A percentile compares a stretch with the other conserved stretches of the same genome.
These are phyloP conservation scores for Boletus barrowsii DNA, from an alignment of 768 basidiomycete species.

Conservation along the genomic window DNA sequence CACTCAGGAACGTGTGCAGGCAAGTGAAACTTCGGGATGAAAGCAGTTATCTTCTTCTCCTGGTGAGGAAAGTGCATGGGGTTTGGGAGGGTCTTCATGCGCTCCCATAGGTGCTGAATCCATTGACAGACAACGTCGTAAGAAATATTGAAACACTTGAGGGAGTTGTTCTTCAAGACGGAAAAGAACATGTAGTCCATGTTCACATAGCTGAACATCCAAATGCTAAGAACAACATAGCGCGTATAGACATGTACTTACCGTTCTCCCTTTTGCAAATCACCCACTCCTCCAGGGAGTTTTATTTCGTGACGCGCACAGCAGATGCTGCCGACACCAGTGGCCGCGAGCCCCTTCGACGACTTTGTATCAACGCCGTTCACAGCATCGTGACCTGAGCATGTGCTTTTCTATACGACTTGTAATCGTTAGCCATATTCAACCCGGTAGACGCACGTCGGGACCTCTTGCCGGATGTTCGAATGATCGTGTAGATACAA, in stretches of 20 bases:
- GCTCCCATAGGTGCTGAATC: too few species aligned
- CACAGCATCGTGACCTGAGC: conserved; percentile 10
- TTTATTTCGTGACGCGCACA: conserved; percentile 5
- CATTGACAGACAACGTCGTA: background rate
- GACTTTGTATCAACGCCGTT: background rate
- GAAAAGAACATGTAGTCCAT: background rate
- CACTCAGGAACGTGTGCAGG: conserved; percentile 31
- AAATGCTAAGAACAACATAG: too few species aligned
- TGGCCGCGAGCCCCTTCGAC: background rate
- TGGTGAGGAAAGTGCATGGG: too few species aligned
- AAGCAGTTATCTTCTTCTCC: background rate
- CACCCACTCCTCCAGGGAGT: conserved; percentile 9
- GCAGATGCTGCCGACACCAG: conserved; percentile 10
- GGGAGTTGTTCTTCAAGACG: background rate
- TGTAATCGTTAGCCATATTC: too few species aligned
- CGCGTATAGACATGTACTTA: background rate
- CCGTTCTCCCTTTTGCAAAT: conserved; percentile 21
- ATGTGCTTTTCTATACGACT: conserved; percentile 11
- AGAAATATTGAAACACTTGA: background rate
- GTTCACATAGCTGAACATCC: too few species aligned
- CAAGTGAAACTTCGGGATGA: conserved; percentile 40
- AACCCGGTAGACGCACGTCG: too few species aligned
- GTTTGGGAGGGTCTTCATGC: too few species aligned
- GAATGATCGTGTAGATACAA: background rate
- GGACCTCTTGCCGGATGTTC: too few species aligned